A percentile compares a stretch with the other conserved stretches of the same genome.
Conservation (phyloP, 768 basidiomycete species). For the Galerina sulciceps region DNA sequence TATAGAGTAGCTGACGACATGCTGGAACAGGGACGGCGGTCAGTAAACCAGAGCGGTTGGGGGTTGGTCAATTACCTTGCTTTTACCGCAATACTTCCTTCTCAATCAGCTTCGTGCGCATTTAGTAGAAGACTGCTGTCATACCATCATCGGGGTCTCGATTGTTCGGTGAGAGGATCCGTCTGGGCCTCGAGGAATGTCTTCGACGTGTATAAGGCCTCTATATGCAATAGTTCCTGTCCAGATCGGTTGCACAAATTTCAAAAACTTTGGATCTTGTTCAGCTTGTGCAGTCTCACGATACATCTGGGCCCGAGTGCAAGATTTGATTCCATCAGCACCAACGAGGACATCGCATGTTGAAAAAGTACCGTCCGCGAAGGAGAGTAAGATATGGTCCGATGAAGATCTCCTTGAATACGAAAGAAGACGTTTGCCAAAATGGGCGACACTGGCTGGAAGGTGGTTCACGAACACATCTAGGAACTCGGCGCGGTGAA, state of each 20-base stretch:
- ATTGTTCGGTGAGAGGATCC: constrained; percentile 36
- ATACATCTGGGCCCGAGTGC: constrained; percentile 35
- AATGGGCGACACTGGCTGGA: constrained; percentile 38
- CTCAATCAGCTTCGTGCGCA: constrained; percentile 4
- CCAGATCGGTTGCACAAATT: constrained; percentile 46
- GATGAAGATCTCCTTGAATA: constrained; percentile 22
- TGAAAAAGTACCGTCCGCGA: constrained; percentile 36
- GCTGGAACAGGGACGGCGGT: constrained; percentile 27
- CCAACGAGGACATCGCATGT: constrained; percentile 48
- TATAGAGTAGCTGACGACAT: constrained; percentile 53
- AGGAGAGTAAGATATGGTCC: constrained; percentile 27
- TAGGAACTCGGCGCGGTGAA: constrained; percentile 54
- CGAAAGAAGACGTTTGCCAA: constrained; percentile 36
- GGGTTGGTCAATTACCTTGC: constrained; percentile 35
- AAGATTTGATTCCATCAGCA: constrained; percentile 49
- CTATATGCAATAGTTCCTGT: constrained; percentile 51
- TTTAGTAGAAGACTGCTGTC: constrained; percentile 3
- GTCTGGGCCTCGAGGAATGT: constrained; percentile 28
- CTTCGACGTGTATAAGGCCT: constrained; percentile 44
- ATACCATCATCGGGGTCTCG: constrained; percentile 47
- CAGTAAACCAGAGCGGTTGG: not conserved
- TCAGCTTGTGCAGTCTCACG: constrained; percentile 24
- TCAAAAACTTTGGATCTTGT: constrained; percentile 29
- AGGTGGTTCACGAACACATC: constrained; percentile 41
- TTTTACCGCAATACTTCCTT: constrained; percentile 49